Conservation (phyloP, 768 basidiomycete species). For the Clitopilus hobsonii region DNA sequence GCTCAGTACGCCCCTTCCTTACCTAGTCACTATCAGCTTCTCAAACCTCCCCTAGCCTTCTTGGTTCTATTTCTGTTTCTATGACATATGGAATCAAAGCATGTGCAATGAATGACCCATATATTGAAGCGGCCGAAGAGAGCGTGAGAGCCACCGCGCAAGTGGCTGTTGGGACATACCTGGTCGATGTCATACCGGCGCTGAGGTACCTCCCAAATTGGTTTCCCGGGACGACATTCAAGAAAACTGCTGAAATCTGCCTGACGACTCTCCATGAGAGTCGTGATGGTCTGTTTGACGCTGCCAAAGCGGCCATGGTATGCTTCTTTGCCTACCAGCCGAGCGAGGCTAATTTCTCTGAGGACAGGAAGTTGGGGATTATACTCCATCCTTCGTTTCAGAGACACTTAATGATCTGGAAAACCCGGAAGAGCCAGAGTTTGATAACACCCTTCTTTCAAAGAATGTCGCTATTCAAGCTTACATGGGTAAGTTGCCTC, state of each 20-base stretch:
- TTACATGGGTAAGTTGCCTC: background rate
- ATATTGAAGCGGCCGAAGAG: conserved; percentile 1
- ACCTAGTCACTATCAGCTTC: background rate
- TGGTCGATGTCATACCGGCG: conserved; percentile 10
- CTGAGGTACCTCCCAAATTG: conserved; percentile 25
- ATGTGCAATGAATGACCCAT: background rate
- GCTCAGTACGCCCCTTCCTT: background rate
- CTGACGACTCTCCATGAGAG: background rate
- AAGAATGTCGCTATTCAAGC: background rate
- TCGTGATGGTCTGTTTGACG: background rate
- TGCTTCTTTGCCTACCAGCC: background rate
- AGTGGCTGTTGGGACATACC: background rate
- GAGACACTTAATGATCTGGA: background rate
- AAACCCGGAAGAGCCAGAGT: background rate
- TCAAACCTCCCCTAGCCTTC: background rate
- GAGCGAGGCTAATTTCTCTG: background rate
- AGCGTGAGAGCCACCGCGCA: background rate
- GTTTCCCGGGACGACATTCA: conserved; percentile 22
- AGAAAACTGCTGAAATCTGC: background rate
- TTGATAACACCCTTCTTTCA: background rate
- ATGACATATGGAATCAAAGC: background rate
- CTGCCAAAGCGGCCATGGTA: background rate
- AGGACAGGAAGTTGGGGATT: background rate
- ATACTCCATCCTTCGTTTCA: background rate
- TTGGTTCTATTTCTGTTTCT: background rate